Percentiles rank a stretch among this genome's conserved stretches.
Evolutionary conservation across 768 basidiomycete species (phyloP).

Genomic region (Termitomyces eurrhizus): DNA sequence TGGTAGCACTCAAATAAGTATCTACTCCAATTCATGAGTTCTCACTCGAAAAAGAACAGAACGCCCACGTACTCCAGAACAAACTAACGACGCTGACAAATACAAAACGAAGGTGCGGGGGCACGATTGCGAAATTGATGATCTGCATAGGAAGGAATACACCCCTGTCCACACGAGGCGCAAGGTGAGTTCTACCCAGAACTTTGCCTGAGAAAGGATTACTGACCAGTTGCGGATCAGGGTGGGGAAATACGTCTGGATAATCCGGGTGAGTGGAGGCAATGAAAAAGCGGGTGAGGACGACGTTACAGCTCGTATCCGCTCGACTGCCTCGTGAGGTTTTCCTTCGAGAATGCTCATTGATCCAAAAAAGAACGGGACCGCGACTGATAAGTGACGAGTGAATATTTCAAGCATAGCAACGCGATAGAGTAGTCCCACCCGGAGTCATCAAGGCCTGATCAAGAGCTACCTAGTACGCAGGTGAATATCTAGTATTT

Average conservation of each 20-base stretch:
- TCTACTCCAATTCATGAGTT: conserved; percentile 29
- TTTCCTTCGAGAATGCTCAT: conserved; percentile 84
- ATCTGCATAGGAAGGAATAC: conserved; percentile 76
- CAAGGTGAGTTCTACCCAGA: too few species aligned
- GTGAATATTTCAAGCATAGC: neutral
- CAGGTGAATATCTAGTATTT: neutral
- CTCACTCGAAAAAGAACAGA: too few species aligned
- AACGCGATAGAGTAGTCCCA: neutral
- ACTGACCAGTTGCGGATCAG: conserved; percentile 71
- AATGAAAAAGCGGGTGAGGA: neutral
- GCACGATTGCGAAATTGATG: conserved; percentile 75
- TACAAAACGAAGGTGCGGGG: conserved; percentile 74
- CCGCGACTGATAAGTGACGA: conserved; percentile 29
- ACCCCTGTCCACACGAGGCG: conserved; percentile 34
- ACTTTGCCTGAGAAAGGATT: too few species aligned
- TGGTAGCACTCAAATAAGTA: conserved; percentile 59
- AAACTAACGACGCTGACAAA: conserved; percentile 74
- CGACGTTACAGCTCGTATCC: conserved; percentile 42
- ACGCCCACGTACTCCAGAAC: conserved; percentile 63
- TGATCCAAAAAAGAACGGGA: conserved; percentile 56
- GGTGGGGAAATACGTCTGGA: conserved; percentile 67
- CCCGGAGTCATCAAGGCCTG: conserved; percentile 73
- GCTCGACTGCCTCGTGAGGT: conserved; percentile 38
- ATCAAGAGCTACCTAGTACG: conserved; percentile 67
- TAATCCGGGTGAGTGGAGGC: neutral